Evolutionary conservation across 2,329 filamentous ascomycete species (phyloP), one percentile per base, ranked within the genome.

Genomic region (Annulohypoxylon truncatum): DNA sequence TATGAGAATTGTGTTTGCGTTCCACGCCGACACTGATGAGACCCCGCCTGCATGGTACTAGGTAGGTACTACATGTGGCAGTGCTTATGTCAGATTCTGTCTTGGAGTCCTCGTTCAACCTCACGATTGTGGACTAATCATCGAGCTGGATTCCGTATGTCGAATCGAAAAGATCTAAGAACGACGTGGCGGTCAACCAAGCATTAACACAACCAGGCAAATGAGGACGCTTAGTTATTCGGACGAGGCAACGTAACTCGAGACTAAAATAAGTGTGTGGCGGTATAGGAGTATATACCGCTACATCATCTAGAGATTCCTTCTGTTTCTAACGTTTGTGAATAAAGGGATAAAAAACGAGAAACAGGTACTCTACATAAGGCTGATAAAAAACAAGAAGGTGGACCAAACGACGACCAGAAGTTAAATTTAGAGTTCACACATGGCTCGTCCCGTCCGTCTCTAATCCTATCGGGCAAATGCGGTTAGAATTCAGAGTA

Each of bases 381-480:
- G 33, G 38, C 28, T 55, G 52, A 44, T 55, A 28, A 22, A 46
- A 10, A 42, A 31, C 28, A 33, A 20, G 42, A 56, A 20, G 28
- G 29, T 10, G 15, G 20, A 7, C 15, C 28, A 20, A 22, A 51
- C n/a, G 26, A 54, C 53, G 46, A 66, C 13, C n/a, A 44, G 50
- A 58, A 62, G 47, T 62, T 63, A 66, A 66, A 61, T 58, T 66
- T 66, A 66, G 63, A 58, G 53, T 66, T 60, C 40, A 53, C 20
- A 58, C 58, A 63, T 46, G 59, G 48, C 53, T 24, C 13, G 48
- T 54, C 55, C 50, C 63, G 38, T 48, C n/a, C 15, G 12, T 6
- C 3, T 50, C 46, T 50, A 7, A 28, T 54, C 35, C 47, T 26
- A 15, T 22, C 33, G 22, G 35, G 24, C 51, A 33, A 56, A 46